phyloP scores from a whole-genome alignment of 2,329 filamentous ascomycete species.

The Dryadomyces sulphureus region DNA sequence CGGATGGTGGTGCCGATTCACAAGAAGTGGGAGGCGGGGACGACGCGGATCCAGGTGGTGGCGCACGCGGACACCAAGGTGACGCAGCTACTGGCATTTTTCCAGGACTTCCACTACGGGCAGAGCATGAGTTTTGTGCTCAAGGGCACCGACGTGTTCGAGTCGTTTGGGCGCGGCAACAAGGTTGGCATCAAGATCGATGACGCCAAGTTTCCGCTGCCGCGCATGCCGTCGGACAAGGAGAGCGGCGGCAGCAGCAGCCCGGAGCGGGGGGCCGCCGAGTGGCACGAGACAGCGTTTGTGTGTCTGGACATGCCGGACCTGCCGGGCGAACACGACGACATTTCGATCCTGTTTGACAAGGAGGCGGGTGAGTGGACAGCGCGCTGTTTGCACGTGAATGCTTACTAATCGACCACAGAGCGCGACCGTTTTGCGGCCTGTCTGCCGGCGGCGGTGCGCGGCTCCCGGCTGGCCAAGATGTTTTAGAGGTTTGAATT shows the following conservation, averaged over 20 bases:
- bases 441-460: constrained; percentile 41
- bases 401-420: constrained; percentile 13
- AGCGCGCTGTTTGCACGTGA: not conserved
- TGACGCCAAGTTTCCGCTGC: constrained; percentile 81
- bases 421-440: constrained; percentile 38
- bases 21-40: constrained; percentile 84
- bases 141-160: constrained; percentile 72
- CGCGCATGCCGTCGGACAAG: constrained; percentile 39
- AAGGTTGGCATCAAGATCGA: constrained; percentile 66
- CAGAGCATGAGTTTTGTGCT: constrained; percentile 81
- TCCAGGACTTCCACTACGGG: constrained; percentile 75
- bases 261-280: not conserved
- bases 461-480: constrained; percentile 22
- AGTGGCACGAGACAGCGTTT: constrained; percentile 44
- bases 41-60: constrained; percentile 67
- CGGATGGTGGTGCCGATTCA: constrained; percentile 86
- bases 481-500: constrained; percentile 5
- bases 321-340: constrained; percentile 83
- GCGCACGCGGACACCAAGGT: constrained; percentile 53
- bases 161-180: constrained; percentile 49
- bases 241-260: constrained; percentile 17
- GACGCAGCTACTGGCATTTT: constrained; percentile 70
- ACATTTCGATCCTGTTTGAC: constrained; percentile 77
- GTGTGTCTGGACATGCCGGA: constrained; percentile 78
- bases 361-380: constrained; percentile 57